phyloP scores from a whole-genome alignment of 768 basidiomycete species.

The Flagelloscypha sp. region DNA sequence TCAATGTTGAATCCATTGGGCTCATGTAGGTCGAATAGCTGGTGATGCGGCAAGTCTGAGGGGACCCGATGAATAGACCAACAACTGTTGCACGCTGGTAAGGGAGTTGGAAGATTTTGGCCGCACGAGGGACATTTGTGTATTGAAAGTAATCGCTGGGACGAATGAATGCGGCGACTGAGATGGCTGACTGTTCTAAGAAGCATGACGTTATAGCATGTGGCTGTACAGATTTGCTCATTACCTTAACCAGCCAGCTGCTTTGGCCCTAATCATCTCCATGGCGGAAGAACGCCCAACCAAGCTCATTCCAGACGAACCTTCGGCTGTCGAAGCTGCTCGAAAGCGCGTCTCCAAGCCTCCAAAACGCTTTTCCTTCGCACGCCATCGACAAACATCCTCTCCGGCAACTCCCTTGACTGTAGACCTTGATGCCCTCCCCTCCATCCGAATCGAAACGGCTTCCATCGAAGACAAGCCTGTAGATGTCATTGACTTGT shows the following conservation, averaged over 20 bases:
- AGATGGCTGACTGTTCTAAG: not conserved
- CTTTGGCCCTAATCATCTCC: no score
- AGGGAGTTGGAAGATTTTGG: conserved; percentile 44
- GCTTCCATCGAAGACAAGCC: not conserved
- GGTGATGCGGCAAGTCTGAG: conserved; percentile 49
- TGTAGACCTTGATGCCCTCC: no score
- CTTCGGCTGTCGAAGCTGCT: conserved; percentile 35
- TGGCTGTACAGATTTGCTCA: not conserved
- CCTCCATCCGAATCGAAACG: no score
- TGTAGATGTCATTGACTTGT: not conserved
- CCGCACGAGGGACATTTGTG: conserved; percentile 56
- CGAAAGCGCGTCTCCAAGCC: conserved; percentile 34
- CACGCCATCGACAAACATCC: no score
- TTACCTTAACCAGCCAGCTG: not conserved
- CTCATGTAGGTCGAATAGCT: conserved; percentile 54
- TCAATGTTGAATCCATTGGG: conserved; percentile 72
- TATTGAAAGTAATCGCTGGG: conserved; percentile 5
- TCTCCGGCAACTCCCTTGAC: no score
- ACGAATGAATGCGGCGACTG: not conserved
- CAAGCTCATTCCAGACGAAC: conserved; percentile 31
- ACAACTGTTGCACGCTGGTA: conserved; percentile 75
- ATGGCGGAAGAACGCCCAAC: no score
- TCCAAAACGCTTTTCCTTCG: conserved; percentile 27
- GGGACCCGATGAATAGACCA: conserved; percentile 55
- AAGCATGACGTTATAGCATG: not conserved